Base-by-base conservation (phyloP, 1,284 basidiomycete species). In the Tetrapyrgos nigripes region DNA sequence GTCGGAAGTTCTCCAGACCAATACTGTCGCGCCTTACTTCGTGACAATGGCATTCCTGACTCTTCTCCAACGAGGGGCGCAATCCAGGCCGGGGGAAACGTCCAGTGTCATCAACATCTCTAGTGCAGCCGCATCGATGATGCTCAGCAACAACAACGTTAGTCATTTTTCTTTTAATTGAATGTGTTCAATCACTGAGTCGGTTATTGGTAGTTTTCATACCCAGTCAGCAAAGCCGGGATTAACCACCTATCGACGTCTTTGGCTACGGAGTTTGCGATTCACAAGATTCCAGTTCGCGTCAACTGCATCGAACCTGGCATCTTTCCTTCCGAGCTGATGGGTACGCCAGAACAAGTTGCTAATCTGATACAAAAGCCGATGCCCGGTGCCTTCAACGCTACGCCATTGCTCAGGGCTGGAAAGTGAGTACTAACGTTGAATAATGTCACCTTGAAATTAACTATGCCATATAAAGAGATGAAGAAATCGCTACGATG, bases 41-140 rank as follows among this genome's bases (percentile, higher is more conserved):
- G 65, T 71, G 23, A 69, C 72, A 2, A 64, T 61, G 3, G 73
- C 73, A 0, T 77, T 74, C 59, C 60, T 77, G 1, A 71, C 66
- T 1, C 60, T 77, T 3, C 67, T 77, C 4, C 63, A 66, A 40
- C 64, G 64, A 43, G 70, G 68, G 3, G 66, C 68, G 17, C 61
- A 68, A 19, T 64, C 57, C 28, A 59, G 61, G 10, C 51, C 55
- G 8, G 66, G 63, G 23, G 62, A 62, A 45, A 68, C 61, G 31
- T 62, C 70, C 9, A 67, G 64, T 43, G 68, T 77, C 27, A 73
- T 78, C 58, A 77, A 75, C 56, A 73, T 74, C 47, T 68, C 70
- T 1, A 71, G 66, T n/a, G 70, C 69, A 45, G 66, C 64, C 14
- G 70, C 71, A 1, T 57, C 67, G 26, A 66, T 69, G 17, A 31